Percentiles rank a stretch among this genome's conserved stretches.
Conservation (phyloP, 2,329 filamentous ascomycete genomes). For the Aspergillus pseudotamarii region DNA sequence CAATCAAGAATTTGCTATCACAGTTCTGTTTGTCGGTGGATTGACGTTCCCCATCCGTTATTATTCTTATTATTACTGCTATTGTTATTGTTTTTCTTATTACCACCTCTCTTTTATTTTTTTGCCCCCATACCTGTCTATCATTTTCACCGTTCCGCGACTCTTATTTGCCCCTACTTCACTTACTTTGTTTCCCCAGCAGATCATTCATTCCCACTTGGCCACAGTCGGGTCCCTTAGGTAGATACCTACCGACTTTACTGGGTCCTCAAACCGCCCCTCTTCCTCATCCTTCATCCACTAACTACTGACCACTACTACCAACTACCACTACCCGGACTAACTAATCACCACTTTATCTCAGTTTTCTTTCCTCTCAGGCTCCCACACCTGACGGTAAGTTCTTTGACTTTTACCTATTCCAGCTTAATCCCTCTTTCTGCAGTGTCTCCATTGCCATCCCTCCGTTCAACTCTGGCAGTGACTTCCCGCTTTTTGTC, state of each 20-base stretch:
- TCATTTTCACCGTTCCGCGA: not conserved
- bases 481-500: slow-evolving; percentile 3
- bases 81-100: slow-evolving; percentile 12
- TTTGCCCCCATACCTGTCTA: slow-evolving; percentile 1
- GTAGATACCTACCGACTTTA: not conserved
- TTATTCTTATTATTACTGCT: not conserved
- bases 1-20: slow-evolving; percentile 10
- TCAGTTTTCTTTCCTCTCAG: slow-evolving; percentile 9
- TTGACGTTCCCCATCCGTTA: not conserved
- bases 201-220: slow-evolving; percentile 1
- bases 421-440: slow-evolving; percentile 1
- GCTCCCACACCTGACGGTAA: slow-evolving; percentile 1
- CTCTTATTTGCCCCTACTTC: slow-evolving; percentile 1
- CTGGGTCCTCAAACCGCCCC: slow-evolving; percentile 1
- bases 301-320: not conserved
- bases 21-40: slow-evolving; percentile 9
- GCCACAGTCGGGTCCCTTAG: not conserved
- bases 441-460: not conserved
- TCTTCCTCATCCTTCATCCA: not conserved
- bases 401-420: slow-evolving; percentile 1
- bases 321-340: slow-evolving; percentile 8
- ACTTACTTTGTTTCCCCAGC: slow-evolving; percentile 4
- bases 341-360: slow-evolving; percentile 7
- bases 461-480: not conserved
- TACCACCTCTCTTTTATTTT: slow-evolving; percentile 6